These are phyloP conservation scores for Erysimum cheiranthoides DNA, from an alignment of 345 rosid genomes.

Conservation along the genomic window DNA sequence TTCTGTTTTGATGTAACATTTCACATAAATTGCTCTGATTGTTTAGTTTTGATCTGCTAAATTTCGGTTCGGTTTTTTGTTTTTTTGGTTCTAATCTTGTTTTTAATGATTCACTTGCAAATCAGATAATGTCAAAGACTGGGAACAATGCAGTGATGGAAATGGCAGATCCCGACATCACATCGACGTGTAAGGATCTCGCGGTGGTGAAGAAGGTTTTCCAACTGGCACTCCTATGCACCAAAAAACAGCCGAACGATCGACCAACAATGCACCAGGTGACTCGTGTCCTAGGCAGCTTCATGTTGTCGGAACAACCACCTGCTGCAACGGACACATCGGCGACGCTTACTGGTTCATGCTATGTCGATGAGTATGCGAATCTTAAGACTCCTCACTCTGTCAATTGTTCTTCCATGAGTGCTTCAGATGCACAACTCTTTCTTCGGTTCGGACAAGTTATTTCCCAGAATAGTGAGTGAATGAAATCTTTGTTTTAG, in stretches of 20 bases:
- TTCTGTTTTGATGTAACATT: too few relatives aligned
- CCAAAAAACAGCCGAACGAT: constrained; percentile 80
- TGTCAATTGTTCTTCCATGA: constrained; percentile 86
- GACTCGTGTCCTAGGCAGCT: constrained; percentile 75
- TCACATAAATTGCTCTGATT: not conserved
- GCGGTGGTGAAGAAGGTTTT: constrained; percentile 86
- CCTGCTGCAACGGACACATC: constrained; percentile 40
- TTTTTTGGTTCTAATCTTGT: not conserved
- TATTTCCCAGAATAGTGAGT: constrained; percentile 74
- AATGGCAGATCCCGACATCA: constrained; percentile 77
- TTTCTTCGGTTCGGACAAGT: constrained; percentile 93
- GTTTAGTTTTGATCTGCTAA: not conserved
- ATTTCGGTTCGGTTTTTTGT: not conserved
- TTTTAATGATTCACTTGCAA: not conserved
- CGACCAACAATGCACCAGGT: constrained; percentile 96
- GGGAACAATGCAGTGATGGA: constrained; percentile 89
- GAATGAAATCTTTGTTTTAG: not conserved
- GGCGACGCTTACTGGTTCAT: constrained; percentile 48
- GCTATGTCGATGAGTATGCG: constrained; percentile 86
- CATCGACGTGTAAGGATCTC: constrained; percentile 76
- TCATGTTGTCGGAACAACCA: constrained; percentile 56
- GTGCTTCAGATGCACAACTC: constrained; percentile 94
- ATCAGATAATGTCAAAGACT: constrained; percentile 83
- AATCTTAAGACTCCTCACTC: constrained; percentile 84
- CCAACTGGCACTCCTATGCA: constrained; percentile 84